Evolutionary conservation across 139 green algal genomes (phyloP).

Genomic region (Chlamydomonas sphaeroides): DNA sequence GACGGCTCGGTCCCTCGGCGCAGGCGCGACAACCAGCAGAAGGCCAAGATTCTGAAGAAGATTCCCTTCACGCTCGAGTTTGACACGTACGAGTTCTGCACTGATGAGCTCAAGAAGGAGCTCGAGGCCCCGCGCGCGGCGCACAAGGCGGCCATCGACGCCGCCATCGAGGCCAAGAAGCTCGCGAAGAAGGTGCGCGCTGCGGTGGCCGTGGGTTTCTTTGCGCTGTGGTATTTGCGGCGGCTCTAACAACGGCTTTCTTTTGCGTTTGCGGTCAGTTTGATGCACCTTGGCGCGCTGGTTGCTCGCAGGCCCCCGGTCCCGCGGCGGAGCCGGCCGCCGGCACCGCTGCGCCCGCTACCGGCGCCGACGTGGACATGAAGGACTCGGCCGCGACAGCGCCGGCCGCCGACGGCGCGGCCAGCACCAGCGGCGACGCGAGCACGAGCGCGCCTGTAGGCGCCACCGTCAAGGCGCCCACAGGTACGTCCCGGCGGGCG

Average conservation of each 20-base stretch:
- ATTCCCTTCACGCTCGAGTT: constrained; percentile 89
- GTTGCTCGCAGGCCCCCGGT: not conserved
- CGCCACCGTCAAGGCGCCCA: constrained; percentile 29
- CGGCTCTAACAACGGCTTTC: no score
- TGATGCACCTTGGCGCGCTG: no score
- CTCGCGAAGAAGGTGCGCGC: constrained; percentile 42
- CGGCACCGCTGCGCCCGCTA: constrained; percentile 1
- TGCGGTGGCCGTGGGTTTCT: no score
- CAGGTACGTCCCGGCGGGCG: no score
- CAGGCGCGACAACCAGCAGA: constrained; percentile 80
- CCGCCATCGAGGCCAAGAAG: constrained; percentile 45
- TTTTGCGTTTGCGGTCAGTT: no score
- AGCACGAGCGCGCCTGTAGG: not conserved
- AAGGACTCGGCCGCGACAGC: constrained; percentile 68
- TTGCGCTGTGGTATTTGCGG: no score
- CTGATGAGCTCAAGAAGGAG: constrained; percentile 78
- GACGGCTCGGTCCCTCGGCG: no score
- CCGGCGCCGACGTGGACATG: constrained; percentile 69
- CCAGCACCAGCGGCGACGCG: constrained; percentile 14
- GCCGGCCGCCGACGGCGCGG: not conserved
- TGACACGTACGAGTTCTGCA: constrained; percentile 96
- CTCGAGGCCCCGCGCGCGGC: constrained; percentile 80
- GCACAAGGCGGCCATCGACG: constrained; percentile 57
- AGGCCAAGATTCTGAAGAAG: constrained; percentile 98
- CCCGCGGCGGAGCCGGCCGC: not conserved